Percentiles rank a stretch among this genome's conserved stretches.
Conservation (phyloP, 2,329 filamentous ascomycete genomes). For the Torrubiella hemipterigena region DNA sequence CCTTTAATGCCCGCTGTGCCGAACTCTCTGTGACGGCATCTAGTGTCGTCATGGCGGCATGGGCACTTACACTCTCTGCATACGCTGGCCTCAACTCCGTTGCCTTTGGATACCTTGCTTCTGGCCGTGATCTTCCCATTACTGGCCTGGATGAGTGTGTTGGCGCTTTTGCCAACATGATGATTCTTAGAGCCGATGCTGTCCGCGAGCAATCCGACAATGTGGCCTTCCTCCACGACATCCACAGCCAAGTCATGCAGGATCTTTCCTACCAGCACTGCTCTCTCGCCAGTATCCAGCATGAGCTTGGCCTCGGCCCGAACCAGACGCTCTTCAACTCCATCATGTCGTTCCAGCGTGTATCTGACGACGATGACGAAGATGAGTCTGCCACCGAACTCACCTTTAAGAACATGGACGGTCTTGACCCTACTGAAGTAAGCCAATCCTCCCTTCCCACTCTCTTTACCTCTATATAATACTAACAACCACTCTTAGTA, state of each 20-base stretch:
- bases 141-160: slow-evolving; percentile 3
- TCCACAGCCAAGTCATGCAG: slow-evolving; percentile 1
- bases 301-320: background rate
- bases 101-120: slow-evolving; percentile 7
- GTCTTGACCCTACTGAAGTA: slow-evolving; percentile 2
- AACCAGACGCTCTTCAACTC: slow-evolving; percentile 1
- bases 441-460: background rate
- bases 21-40: slow-evolving; percentile 4
- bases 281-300: slow-evolving; percentile 1
- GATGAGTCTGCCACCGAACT: background rate
- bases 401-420: background rate
- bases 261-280: slow-evolving; percentile 2
- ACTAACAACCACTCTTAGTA: background rate
- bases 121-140: slow-evolving; percentile 6
- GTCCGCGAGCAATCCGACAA: background rate
- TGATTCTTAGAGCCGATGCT: slow-evolving; percentile 1
- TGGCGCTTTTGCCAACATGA: slow-evolving; percentile 7
- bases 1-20: slow-evolving; percentile 1
- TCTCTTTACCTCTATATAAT: background rate
- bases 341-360: slow-evolving; percentile 1
- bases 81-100: slow-evolving; percentile 6
- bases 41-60: slow-evolving; percentile 6
- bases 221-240: background rate
- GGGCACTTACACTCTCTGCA: slow-evolving; percentile 8
- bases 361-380: too few species aligned